phyloP scores from a whole-genome alignment of 2,329 filamentous ascomycete species.

The Colletotrichum acutatum region DNA sequence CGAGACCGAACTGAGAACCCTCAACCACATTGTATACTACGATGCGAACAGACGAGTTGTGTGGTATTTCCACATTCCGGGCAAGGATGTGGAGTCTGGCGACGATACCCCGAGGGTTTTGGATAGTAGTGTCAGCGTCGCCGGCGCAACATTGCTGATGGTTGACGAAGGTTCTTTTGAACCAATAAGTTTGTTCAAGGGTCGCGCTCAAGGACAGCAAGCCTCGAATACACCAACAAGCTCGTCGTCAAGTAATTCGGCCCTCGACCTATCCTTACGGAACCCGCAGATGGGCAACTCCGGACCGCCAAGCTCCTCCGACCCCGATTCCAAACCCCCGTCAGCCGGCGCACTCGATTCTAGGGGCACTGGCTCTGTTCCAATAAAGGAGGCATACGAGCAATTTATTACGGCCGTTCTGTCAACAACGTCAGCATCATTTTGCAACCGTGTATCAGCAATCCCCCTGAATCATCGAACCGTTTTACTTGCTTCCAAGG shows the following conservation, averaged over 20 bases:
- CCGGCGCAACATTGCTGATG: conserved; percentile 55
- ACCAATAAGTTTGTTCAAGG: conserved; percentile 59
- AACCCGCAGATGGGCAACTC: conserved; percentile 37
- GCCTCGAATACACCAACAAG: conserved; percentile 57
- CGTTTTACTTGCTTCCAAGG: conserved; percentile 52
- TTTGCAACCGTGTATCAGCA: conserved; percentile 60
- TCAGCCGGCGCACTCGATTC: conserved; percentile 42
- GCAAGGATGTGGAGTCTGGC: conserved; percentile 49
- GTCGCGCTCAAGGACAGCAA: conserved; percentile 51
- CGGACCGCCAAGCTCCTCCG: conserved; percentile 42
- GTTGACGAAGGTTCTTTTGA: conserved; percentile 64
- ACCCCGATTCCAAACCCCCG: conserved; percentile 40
- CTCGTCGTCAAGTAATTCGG: conserved; percentile 55
- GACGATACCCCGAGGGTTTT: conserved; percentile 41
- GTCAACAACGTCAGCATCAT: conserved; percentile 59
- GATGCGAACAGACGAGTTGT: conserved; percentile 61
- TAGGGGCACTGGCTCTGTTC: conserved; percentile 47
- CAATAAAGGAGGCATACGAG: conserved; percentile 61
- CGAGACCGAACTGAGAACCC: conserved; percentile 60
- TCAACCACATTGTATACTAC: conserved; percentile 64
- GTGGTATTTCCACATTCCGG: conserved; percentile 65
- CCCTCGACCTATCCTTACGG: conserved; percentile 50
- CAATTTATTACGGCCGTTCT: conserved; percentile 65
- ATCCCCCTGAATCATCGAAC: conserved; percentile 65
- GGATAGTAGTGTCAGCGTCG: conserved; percentile 54